Evolutionary conservation across 2,329 filamentous ascomycete species (phyloP).

Genomic region (Trichoderma guizhouense): DNA sequence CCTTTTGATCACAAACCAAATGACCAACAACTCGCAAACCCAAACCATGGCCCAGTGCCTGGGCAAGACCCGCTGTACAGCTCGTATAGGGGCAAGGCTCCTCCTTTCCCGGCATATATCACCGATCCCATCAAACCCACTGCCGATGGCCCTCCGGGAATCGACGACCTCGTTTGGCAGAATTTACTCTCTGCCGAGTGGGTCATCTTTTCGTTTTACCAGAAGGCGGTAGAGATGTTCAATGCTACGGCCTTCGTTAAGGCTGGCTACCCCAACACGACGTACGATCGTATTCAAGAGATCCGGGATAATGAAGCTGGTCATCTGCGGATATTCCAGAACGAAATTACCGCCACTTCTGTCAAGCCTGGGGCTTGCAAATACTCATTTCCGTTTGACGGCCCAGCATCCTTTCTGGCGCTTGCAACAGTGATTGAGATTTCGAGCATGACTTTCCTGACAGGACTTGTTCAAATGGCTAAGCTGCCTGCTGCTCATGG

Average conservation of each 20-base stretch:
- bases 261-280: neutral
- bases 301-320: constrained; percentile 8
- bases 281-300: neutral
- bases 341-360: neutral
- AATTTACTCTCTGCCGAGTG: neutral
- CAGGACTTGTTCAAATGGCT: neutral
- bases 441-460: neutral
- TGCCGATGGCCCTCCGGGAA: neutral
- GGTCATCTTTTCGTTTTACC: neutral
- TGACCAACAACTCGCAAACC: neutral
- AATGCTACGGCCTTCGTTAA: neutral
- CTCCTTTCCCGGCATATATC: neutral
- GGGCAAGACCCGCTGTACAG: neutral
- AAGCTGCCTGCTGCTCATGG: neutral
- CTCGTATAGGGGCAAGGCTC: neutral
- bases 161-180: neutral
- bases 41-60: neutral
- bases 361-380: constrained; percentile 7
- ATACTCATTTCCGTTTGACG: neutral
- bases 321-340: neutral
- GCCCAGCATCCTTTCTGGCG: neutral
- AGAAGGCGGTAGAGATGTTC: neutral
- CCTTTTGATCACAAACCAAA: neutral
- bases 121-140: neutral
- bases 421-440: neutral